Percentiles rank a stretch among this genome's conserved stretches.
phyloP scores from a whole-genome alignment of 2,329 filamentous ascomycete genomes.

The Exophiala alcalophila region DNA sequence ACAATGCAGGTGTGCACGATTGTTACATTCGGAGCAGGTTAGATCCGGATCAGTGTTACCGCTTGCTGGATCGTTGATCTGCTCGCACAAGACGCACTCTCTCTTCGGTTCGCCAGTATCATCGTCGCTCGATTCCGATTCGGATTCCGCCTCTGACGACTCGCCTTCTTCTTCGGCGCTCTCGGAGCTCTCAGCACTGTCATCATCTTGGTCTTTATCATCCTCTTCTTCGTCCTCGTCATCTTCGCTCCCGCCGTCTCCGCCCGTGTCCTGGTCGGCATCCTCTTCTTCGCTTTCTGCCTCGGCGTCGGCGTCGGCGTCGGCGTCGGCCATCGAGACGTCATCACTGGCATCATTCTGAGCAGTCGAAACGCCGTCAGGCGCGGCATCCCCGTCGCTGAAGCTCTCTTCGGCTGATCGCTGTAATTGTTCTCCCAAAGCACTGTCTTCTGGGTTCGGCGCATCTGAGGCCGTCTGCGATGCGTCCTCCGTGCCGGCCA shows the following conservation, averaged over 20 bases:
- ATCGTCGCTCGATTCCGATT: constrained; percentile 9
- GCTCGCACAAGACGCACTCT: constrained; percentile 68
- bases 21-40: constrained; percentile 71
- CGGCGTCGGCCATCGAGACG: constrained; percentile 18
- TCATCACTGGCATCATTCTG: constrained; percentile 14
- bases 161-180: constrained; percentile 7
- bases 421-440: constrained; percentile 25
- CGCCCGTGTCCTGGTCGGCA: constrained; percentile 8
- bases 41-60: constrained; percentile 75
- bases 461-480: constrained; percentile 4
- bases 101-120: constrained; percentile 21
- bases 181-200: constrained; percentile 11
- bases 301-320: constrained; percentile 9
- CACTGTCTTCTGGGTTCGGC: constrained; percentile 20
- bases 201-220: constrained; percentile 36
- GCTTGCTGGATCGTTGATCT: constrained; percentile 67
- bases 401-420: constrained; percentile 21
- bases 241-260: constrained; percentile 25
- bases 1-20: constrained; percentile 88
- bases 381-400: constrained; percentile 14
- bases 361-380: not conserved
- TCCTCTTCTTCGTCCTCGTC: constrained; percentile 47
- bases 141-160: too few relatives aligned
- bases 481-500: not conserved
- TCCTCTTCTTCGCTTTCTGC: constrained; percentile 23